Evolutionary conservation across 2,329 filamentous ascomycete genomes (phyloP).

Genomic region (Trichoderma semiorbis): DNA sequence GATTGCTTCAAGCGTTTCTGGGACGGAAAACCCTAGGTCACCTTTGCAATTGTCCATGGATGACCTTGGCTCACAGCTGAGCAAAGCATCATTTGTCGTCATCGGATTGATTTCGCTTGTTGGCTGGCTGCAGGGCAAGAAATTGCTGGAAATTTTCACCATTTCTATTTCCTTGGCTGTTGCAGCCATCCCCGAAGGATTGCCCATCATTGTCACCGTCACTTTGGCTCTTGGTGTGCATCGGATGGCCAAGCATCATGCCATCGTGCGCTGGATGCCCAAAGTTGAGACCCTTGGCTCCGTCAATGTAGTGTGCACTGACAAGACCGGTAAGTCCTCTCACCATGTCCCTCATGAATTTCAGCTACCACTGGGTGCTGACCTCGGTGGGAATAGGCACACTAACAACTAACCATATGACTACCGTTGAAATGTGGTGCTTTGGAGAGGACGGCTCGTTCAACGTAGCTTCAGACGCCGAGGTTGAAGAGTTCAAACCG

Average conservation of each 20-base stretch:
- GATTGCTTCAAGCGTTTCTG: slow-evolving; percentile 89
- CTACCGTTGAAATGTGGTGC: slow-evolving; percentile 93
- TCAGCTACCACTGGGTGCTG: background rate
- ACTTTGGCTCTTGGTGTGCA: slow-evolving; percentile 92
- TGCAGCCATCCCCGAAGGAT: slow-evolving; percentile 89
- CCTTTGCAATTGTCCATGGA: slow-evolving; percentile 97
- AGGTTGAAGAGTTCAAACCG: slow-evolving; percentile 54
- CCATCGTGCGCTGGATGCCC: slow-evolving; percentile 91
- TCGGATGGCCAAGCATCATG: slow-evolving; percentile 91
- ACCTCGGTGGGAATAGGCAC: slow-evolving; percentile 57
- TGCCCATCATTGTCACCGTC: slow-evolving; percentile 97
- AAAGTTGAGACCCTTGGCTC: slow-evolving; percentile 97
- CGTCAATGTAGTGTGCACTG: slow-evolving; percentile 99
- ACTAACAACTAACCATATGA: slow-evolving; percentile 97
- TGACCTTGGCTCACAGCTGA: slow-evolving; percentile 90
- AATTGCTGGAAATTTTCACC: slow-evolving; percentile 90
- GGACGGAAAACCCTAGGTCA: slow-evolving; percentile 92
- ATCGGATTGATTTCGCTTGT: slow-evolving; percentile 91
- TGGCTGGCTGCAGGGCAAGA: slow-evolving; percentile 85
- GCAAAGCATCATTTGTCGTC: slow-evolving; percentile 92
- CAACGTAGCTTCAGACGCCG: slow-evolving; percentile 53
- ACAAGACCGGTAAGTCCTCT: slow-evolving; percentile 72
- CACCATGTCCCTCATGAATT: background rate
- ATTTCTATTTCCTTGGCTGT: slow-evolving; percentile 96
- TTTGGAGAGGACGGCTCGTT: slow-evolving; percentile 63